phyloP scores from a whole-genome alignment of 2,329 filamentous ascomycete genomes.

The Fusarium compactum region DNA sequence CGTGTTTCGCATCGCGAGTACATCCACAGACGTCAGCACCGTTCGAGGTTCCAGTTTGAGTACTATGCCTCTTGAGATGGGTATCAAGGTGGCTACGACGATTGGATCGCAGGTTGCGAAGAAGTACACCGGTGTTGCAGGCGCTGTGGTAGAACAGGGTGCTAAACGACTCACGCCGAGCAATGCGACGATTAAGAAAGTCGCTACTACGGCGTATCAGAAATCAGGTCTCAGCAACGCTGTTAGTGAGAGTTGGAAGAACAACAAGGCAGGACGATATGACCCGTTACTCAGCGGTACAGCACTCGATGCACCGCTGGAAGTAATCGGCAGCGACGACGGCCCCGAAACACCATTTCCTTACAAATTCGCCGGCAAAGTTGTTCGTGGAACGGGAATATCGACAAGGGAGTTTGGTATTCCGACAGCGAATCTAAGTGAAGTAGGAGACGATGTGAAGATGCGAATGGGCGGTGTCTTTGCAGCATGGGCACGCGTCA shows the following conservation, averaged over 20 bases:
- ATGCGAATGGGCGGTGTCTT: constrained; percentile 71
- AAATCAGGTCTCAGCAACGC: constrained; percentile 45
- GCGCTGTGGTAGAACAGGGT: constrained; percentile 55
- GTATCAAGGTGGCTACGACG: constrained; percentile 67
- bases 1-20: constrained; percentile 76
- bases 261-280: constrained; percentile 54
- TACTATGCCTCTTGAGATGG: constrained; percentile 75
- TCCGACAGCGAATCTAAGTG: constrained; percentile 66
- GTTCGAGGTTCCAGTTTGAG: constrained; percentile 73
- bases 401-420: constrained; percentile 57
- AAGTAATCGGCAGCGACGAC: constrained; percentile 60
- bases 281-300: constrained; percentile 51
- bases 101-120: constrained; percentile 61
- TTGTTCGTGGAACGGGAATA: constrained; percentile 59
- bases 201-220: constrained; percentile 55
- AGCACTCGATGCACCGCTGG: constrained; percentile 50
- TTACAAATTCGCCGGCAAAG: constrained; percentile 62
- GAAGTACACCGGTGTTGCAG: constrained; percentile 56
- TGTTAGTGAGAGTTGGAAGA: constrained; percentile 54
- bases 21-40: constrained; percentile 70
- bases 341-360: constrained; percentile 68
- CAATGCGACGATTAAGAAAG: constrained; percentile 51
- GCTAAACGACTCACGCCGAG: constrained; percentile 54
- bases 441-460: constrained; percentile 64
- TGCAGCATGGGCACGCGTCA: constrained; percentile 71